Base-by-base conservation (phyloP, 805 yeast species). In the Candida ortonii region DNA sequence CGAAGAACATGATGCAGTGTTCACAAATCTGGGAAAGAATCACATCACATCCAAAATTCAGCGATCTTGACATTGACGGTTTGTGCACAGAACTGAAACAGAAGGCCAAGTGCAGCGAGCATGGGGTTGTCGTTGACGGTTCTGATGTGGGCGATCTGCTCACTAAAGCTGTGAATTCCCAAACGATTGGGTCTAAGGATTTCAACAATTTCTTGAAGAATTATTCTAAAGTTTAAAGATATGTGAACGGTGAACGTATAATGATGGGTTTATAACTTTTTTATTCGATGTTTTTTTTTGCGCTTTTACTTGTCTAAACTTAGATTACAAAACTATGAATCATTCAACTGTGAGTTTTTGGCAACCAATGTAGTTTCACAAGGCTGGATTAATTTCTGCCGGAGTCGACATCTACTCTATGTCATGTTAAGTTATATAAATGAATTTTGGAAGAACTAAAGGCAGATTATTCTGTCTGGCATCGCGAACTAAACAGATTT, bases 11-110 rank as follows among this genome's bases (percentile, higher is more conserved):
- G 47, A 62, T 84, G 62, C 78, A 77, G 53, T 93, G 98, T 61
- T 76, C 95, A 0, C 96, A 88, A 48, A 82, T 90, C 11, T 93
- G 98, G 98, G 97, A 90, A 60, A 74, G 97, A 53, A 83, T 93
- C 23, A 84, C 96, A 2, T 62, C 93, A 15, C 97, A 93, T 68
- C 97, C 98, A 21, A 78, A 83, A 55, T 93, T 89, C 60, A 78
- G 93, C 5, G 96, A 89, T 40, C 70, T 93, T 34, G 98, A 93
- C 59, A 89, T 93, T 46, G 97, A 90, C 55, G 94, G 96, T 2
- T 71, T 93, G 57, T 93, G 98, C 70, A 57, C 65, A 27, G 98
- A 93, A 64, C 71, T 93, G 55, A 84, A 90, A 62, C 62, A 80
- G 23, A 93, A 90, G 71, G 98, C 97, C 8, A 88, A 87, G 62